Conservation (phyloP, 306 rosid genomes). For the Hylodesmum podocarpum region DNA sequence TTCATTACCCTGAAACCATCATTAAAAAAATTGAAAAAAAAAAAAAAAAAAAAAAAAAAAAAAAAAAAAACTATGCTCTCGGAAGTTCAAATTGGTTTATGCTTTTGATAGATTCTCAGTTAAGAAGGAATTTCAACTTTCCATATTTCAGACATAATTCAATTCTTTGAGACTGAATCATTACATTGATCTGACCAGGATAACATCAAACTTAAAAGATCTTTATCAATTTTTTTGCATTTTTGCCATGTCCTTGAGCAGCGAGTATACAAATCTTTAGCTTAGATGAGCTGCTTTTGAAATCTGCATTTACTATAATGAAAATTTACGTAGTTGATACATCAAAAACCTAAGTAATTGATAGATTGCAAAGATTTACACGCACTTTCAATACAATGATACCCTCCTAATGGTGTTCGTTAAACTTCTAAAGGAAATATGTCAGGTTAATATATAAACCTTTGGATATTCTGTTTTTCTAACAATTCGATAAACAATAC, state of each 20-base stretch:
- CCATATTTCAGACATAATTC: slow-evolving; percentile 3
- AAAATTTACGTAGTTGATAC: not conserved
- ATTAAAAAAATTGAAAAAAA: not conserved
- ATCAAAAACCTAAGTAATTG: not conserved
- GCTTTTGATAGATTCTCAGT: slow-evolving; percentile 15
- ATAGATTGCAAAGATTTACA: not conserved
- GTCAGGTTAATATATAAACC: not conserved
- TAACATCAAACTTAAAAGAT: not conserved
- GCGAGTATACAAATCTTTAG: not conserved
- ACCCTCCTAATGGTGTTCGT: not conserved
- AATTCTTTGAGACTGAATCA: not conserved
- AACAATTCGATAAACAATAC: slow-evolving; percentile 6
- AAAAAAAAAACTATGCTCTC: not conserved
- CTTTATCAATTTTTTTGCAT: not conserved
- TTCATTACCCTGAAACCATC: not conserved
- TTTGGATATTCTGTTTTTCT: slow-evolving; percentile 3
- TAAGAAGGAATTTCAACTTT: not conserved
- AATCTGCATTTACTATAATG: not conserved
- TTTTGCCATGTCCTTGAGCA: not conserved
- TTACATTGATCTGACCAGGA: slow-evolving; percentile 11
- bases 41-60: too few relatives aligned
- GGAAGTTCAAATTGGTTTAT: not conserved
- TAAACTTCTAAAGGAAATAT: slow-evolving; percentile 7
- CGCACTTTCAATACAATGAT: slow-evolving; percentile 10
- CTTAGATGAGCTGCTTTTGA: not conserved